Percentiles rank a stretch among this genome's conserved stretches.
Conservation (phyloP, 306 rosid genomes). For the Trifolium pratense region DNA sequence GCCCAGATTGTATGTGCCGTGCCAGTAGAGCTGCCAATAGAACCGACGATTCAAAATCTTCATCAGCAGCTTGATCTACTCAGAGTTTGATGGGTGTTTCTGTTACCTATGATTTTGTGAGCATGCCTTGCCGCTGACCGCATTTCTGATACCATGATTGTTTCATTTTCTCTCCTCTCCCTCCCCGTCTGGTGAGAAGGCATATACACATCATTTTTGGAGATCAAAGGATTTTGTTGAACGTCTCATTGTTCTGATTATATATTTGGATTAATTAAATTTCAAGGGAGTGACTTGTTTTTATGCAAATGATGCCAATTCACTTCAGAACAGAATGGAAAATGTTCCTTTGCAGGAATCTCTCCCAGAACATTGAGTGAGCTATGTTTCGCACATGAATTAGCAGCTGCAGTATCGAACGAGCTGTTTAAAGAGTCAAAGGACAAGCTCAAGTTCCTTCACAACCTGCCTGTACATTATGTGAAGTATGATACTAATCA, state of each 20-base stretch:
- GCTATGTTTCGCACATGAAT: conserved; percentile 35
- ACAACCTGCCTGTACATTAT: conserved; percentile 51
- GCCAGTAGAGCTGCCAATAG: conserved; percentile 71
- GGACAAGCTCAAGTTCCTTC: conserved; percentile 40
- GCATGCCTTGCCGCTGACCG: conserved; percentile 62
- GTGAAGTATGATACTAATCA: conserved; percentile 37
- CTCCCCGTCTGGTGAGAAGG: conserved; percentile 55
- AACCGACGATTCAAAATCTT: conserved; percentile 60
- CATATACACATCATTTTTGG: conserved; percentile 54
- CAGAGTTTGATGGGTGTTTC: conserved; percentile 49
- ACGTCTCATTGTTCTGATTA: conserved; percentile 58
- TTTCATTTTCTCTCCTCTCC: conserved; percentile 63
- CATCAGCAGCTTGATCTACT: conserved; percentile 60
- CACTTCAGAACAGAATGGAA: conserved; percentile 40
- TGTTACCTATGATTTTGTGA: conserved; percentile 48
- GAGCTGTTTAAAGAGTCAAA: conserved; percentile 35
- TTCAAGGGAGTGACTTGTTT: conserved; percentile 51
- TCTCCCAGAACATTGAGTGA: conserved; percentile 42
- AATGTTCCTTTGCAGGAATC: conserved; percentile 44
- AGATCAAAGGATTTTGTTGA: conserved; percentile 56
- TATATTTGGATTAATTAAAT: conserved; percentile 55
- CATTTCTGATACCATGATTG: conserved; percentile 55
- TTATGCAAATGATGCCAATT: conserved; percentile 51
- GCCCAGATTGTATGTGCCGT: conserved; percentile 99
- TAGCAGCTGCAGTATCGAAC: conserved; percentile 41